These are phyloP conservation scores for Spathaspora passalidarum DNA, from an alignment of 805 yeast species.

Conservation along the genomic window DNA sequence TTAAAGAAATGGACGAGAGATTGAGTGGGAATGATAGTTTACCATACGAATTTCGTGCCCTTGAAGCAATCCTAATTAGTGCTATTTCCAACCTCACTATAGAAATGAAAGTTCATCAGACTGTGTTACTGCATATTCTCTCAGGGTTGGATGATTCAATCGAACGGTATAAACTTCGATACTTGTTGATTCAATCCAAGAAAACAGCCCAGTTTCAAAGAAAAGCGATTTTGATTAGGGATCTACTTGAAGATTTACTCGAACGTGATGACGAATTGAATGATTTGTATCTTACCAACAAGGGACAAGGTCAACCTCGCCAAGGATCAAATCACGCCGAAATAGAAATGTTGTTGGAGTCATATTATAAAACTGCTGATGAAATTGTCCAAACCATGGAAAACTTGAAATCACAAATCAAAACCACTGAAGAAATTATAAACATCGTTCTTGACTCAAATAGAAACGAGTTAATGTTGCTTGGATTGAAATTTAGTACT, in stretches of 20 bases:
- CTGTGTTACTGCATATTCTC: conserved; percentile 70
- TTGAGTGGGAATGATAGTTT: conserved; percentile 37
- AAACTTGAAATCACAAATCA: conserved; percentile 73
- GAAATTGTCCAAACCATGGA: conserved; percentile 91
- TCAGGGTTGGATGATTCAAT: conserved; percentile 78
- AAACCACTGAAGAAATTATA: conserved; percentile 91
- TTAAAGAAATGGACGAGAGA: conserved; percentile 39
- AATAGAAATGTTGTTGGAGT: conserved; percentile 84
- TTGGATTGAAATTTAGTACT: conserved; percentile 79
- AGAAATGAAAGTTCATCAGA: conserved; percentile 82
- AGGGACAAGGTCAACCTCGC: conserved; percentile 40
- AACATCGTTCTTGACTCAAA: conserved; percentile 91
- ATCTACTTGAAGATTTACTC: conserved; percentile 77
- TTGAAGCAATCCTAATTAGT: conserved; percentile 81
- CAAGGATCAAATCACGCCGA: conserved; percentile 72
- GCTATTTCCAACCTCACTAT: conserved; percentile 76
- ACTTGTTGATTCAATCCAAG: conserved; percentile 79
- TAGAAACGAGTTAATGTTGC: conserved; percentile 86
- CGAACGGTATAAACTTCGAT: conserved; percentile 74
- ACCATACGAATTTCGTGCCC: conserved; percentile 87
- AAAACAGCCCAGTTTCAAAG: conserved; percentile 80
- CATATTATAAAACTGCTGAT: conserved; percentile 86
- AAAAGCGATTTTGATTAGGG: conserved; percentile 77
- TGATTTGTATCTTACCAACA: conserved; percentile 74
- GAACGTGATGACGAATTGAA: conserved; percentile 82